Evolutionary conservation across 768 basidiomycete species (phyloP), one percentile per base, ranked within the genome.

Genomic region (Phaeotremella fagi): DNA sequence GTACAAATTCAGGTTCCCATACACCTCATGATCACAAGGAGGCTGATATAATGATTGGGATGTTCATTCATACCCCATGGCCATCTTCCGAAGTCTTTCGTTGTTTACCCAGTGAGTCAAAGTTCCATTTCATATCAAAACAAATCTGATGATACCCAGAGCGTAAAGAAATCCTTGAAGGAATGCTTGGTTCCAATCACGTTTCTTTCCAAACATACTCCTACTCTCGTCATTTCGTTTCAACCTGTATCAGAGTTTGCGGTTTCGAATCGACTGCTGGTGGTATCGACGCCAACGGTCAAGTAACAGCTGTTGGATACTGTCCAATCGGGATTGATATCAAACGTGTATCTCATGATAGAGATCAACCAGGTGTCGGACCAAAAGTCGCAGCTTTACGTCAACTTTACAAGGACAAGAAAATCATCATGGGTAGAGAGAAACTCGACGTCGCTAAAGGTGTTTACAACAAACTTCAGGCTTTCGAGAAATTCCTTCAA

Each of bases 371-470:
- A 0, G 90, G 90, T 4, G 85, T 98, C 55, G 77, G 82, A 50
- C 92, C 92, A n/a, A 95, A 94, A 75, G 78, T 94, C 16, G 87
- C 87, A 43, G 85, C 90, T 1, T 80, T 98, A 0, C 79, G 84
- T 24, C 79, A 83, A 18, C 75, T 97, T 14, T 99, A 99, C 73
- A 85, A 89, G 60, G 89, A 88, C 58, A 97, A 97, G 81, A 97
- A 97, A 80, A 97, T 99, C 68, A 91, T 99, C 52, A 88, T 98
- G 12, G 94, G 90, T 16, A 81, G 94, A 6, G 94, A 99, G 75
- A 99, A 99, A 78, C 81, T 98, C 36, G 94, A 98, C 67, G 88
- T 91, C n/a, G 91, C 95, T 65, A 97, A 97, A 77, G 94, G 94
- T 38, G 88, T 99, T 22, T 77, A 97, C 59, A 92, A 98, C 77